phyloP scores from a whole-genome alignment of 2,329 filamentous ascomycete species.

The Aspergillus awamori region DNA sequence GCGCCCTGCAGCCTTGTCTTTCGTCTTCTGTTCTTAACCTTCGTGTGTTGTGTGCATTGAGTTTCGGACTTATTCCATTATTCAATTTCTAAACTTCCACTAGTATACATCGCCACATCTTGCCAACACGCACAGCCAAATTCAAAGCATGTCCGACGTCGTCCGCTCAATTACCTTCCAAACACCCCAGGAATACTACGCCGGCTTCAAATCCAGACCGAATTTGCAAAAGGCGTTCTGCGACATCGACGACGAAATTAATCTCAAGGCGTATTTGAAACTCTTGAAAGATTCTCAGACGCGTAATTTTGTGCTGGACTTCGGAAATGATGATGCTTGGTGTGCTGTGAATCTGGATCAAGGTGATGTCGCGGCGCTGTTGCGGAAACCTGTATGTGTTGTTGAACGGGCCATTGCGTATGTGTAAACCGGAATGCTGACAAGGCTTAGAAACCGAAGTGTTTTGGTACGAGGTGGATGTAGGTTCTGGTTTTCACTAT shows the following conservation, averaged over 20 bases:
- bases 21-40: background rate
- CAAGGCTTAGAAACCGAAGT: conserved; percentile 46
- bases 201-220: conserved; percentile 26
- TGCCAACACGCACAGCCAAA: too few species aligned
- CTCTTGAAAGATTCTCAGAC: conserved; percentile 35
- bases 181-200: conserved; percentile 37
- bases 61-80: too few species aligned
- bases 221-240: conserved; percentile 33
- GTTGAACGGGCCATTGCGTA: too few species aligned
- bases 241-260: conserved; percentile 41
- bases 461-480: conserved; percentile 70
- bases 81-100: too few species aligned
- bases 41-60: background rate
- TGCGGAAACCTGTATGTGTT: conserved; percentile 37
- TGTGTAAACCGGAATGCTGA: background rate
- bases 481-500: conserved; percentile 39
- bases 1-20: background rate
- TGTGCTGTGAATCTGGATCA: conserved; percentile 42
- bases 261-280: conserved; percentile 35
- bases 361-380: conserved; percentile 37
- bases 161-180: conserved; percentile 16
- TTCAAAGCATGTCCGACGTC: conserved; percentile 16
- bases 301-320: conserved; percentile 48
- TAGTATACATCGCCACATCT: too few species aligned
- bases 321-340: conserved; percentile 47